Base-by-base conservation (phyloP, 139 green algal species). In the Chlamydomonas incerta region DNA sequence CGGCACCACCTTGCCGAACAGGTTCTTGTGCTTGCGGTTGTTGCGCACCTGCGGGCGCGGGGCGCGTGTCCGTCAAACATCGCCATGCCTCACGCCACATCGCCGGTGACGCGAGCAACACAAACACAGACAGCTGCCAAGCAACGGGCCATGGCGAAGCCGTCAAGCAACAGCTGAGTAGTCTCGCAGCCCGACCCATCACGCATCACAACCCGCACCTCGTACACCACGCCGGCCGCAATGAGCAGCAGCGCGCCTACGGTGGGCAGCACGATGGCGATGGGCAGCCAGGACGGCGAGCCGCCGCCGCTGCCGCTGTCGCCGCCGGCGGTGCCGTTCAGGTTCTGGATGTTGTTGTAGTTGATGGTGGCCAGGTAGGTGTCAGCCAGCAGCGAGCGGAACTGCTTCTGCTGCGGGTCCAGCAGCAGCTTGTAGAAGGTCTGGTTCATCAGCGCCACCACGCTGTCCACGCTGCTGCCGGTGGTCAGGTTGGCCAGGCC, bases 21-120 rank as follows among this genome's bases (percentile, higher is more conserved):
- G 60, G 70, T 89, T 81, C 71, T 89, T 87, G 86, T 87, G 86
- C 79, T 89, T 82, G 70, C 77, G 79, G 37, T 87, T 89, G 79
- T 89, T 89, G 85, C 85, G 85, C 41, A 50, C 41, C 41, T 50
- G 8, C n/a, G n/a, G n/a, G n/a, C n/a, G 41, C 8, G 41, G 41
- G 41, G 41, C 41, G n/a, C n/a, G n/a, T n/a, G n/a, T n/a, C n/a
- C n/a, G n/a, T n/a, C n/a, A n/a, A n/a, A n/a, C n/a, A n/a, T n/a
- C n/a, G n/a, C n/a, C n/a, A n/a, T n/a, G n/a, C n/a, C n/a, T n/a
- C n/a, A n/a, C n/a, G n/a, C n/a, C n/a, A n/a, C n/a, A n/a, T n/a
- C n/a, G n/a, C n/a, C n/a, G n/a, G n/a, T n/a, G n/a, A n/a, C n/a
- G n/a, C n/a, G n/a, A n/a, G n/a, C n/a, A n/a, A n/a, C n/a, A n/a